phyloP scores from a whole-genome alignment of 352 stramenopile species.

The Pythium volutum region DNA sequence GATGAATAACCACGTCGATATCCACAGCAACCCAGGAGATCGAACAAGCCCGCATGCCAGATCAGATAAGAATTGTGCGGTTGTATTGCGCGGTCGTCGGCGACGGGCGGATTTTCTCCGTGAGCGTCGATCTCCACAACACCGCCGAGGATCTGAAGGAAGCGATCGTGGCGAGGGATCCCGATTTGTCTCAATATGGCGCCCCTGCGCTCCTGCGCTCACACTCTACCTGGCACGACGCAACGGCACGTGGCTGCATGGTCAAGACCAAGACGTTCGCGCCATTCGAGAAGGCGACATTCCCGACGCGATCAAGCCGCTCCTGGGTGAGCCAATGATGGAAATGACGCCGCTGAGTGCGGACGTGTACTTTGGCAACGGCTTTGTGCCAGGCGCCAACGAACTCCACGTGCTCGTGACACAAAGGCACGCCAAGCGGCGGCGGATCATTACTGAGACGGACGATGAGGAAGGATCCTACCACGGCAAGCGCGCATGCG shows the following conservation, averaged over 20 bases:
- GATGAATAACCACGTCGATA: too few relatives aligned
- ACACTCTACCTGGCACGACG: background rate
- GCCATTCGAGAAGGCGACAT: background rate
- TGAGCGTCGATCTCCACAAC: background rate
- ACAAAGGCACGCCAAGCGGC: too few relatives aligned
- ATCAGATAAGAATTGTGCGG: background rate
- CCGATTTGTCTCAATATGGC: background rate
- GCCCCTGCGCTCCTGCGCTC: background rate
- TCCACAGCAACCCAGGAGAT: too few relatives aligned
- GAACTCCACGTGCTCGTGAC: too few relatives aligned
- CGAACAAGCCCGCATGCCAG: too few relatives aligned
- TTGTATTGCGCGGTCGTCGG: slow-evolving; percentile 1
- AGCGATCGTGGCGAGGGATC: background rate
- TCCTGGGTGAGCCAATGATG: background rate
- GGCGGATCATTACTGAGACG: too few relatives aligned
- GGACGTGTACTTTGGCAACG: background rate
- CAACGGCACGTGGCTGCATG: background rate
- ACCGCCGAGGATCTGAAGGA: background rate
- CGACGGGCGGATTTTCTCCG: background rate
- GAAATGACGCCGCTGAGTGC: background rate
- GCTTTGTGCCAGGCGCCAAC: too few relatives aligned
- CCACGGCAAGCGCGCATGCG: too few relatives aligned
- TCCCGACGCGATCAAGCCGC: background rate
- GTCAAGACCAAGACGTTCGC: background rate
- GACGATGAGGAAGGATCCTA: too few relatives aligned